A percentile compares a stretch with the other conserved stretches of the same genome.
Evolutionary conservation across 2,329 filamentous ascomycete species (phyloP).

Genomic region (Trichoderma sp.): DNA sequence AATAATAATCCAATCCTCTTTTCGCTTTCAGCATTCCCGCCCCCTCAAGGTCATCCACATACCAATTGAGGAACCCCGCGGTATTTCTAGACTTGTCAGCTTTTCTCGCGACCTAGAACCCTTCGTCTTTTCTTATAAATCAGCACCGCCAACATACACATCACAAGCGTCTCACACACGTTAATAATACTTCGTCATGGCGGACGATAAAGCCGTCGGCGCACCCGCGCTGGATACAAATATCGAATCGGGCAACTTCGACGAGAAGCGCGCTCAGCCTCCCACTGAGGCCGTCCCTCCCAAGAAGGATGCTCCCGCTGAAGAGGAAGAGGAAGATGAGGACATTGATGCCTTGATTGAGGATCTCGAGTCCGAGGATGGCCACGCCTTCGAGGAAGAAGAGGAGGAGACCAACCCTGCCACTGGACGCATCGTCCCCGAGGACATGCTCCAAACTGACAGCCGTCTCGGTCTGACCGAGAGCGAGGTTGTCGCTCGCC

Average conservation of each 20-base stretch:
- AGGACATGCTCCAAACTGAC: constrained; percentile 78
- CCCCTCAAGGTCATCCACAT: constrained; percentile 13
- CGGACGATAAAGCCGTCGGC: constrained; percentile 54
- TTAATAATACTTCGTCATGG: constrained; percentile 43
- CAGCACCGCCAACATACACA: constrained; percentile 10
- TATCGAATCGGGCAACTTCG: constrained; percentile 65
- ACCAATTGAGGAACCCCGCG: constrained; percentile 2
- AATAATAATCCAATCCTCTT: constrained; percentile 23
- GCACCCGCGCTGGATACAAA: constrained; percentile 63
- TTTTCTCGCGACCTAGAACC: constrained; percentile 15
- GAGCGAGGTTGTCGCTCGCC: constrained; percentile 62
- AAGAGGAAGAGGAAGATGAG: constrained; percentile 72
- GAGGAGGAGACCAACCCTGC: constrained; percentile 52
- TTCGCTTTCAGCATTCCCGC: constrained; percentile 13
- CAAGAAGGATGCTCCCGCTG: constrained; percentile 51
- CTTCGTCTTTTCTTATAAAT: constrained; percentile 12
- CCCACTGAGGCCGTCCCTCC: constrained; percentile 37
- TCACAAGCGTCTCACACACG: constrained; percentile 7
- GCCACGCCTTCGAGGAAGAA: constrained; percentile 64
- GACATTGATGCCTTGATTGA: constrained; percentile 86
- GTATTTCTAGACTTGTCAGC: constrained; percentile 21
- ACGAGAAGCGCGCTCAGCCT: constrained; percentile 57
- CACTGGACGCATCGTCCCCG: constrained; percentile 64
- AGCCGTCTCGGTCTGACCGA: constrained; percentile 71
- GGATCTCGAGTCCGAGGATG: constrained; percentile 81